phyloP scores from a whole-genome alignment of 73 alveolate genomes.

The Tetrahymena elliotti region DNA sequence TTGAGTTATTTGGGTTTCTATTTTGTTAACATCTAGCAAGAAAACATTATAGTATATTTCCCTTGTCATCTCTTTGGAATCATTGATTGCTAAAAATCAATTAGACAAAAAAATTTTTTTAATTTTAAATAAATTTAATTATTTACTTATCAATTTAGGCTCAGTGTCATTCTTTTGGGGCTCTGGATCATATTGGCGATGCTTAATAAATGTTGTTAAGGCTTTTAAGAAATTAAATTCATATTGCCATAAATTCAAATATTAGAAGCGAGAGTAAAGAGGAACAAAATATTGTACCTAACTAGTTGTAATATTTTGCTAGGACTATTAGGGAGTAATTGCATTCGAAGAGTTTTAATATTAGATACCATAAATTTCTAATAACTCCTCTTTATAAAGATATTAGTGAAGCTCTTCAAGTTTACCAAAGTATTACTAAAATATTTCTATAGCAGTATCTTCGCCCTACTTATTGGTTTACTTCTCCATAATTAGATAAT shows the following conservation, averaged over 20 bases:
- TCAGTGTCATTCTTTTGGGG: neutral
- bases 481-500: slow-evolving; percentile 11
- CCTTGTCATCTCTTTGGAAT: neutral
- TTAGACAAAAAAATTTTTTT: neutral
- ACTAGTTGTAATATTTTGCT: neutral
- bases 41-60: neutral
- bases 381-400: slow-evolving; percentile 8
- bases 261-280: neutral
- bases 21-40: neutral
- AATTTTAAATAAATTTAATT: neutral
- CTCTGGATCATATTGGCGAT: neutral
- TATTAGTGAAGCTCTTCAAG: neutral
- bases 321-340: neutral
- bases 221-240: neutral
- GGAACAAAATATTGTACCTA: neutral
- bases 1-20: neutral
- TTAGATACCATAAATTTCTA: neutral
- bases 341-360: neutral
- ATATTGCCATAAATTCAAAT: neutral
- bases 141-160: neutral
- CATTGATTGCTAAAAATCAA: neutral
- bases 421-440: neutral
- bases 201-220: neutral
- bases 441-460: slow-evolving; percentile 19
- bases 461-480: slow-evolving; percentile 25